Conservation (phyloP, 2,329 filamentous ascomycete genomes). For the Colletotrichum camelliae region DNA sequence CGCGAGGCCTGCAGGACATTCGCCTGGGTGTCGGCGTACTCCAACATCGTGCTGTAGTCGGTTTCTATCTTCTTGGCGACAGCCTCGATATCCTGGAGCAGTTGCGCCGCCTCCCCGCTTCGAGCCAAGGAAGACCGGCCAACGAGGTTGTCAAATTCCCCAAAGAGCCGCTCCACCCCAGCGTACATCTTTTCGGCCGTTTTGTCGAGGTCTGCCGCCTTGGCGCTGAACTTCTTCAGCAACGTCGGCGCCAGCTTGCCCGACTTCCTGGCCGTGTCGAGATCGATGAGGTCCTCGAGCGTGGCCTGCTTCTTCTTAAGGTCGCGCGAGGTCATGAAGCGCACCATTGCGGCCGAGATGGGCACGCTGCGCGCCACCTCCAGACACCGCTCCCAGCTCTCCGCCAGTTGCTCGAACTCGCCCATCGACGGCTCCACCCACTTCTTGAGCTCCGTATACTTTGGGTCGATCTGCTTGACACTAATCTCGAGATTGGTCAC, state of each 20-base stretch:
- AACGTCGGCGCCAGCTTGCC: conserved; percentile 67
- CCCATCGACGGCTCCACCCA: conserved; percentile 73
- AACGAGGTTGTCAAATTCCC: conserved; percentile 65
- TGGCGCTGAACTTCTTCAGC: conserved; percentile 63
- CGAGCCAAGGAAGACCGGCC: conserved; percentile 61
- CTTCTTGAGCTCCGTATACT: conserved; percentile 71
- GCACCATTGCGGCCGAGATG: conserved; percentile 69
- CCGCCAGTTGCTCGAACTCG: conserved; percentile 69
- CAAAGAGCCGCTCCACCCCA: conserved; percentile 66
- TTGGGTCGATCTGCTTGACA: conserved; percentile 73
- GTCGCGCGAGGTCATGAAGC: conserved; percentile 63
- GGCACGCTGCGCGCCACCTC: conserved; percentile 67
- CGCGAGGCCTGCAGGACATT: conserved; percentile 68
- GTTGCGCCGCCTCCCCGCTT: conserved; percentile 66
- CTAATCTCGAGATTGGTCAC: conserved; percentile 84
- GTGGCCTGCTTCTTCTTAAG: conserved; percentile 57
- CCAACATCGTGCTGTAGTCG: conserved; percentile 80
- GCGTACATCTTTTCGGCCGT: conserved; percentile 64
- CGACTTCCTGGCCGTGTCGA: conserved; percentile 74
- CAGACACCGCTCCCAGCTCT: conserved; percentile 73
- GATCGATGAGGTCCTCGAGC: conserved; percentile 78
- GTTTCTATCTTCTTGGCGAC: conserved; percentile 85
- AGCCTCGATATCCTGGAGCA: conserved; percentile 85
- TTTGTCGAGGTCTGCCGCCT: conserved; percentile 66
- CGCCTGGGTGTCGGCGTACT: conserved; percentile 67